Evolutionary conservation across 805 yeast species (phyloP).

Genomic region (Nakazawaea holstii): DNA sequence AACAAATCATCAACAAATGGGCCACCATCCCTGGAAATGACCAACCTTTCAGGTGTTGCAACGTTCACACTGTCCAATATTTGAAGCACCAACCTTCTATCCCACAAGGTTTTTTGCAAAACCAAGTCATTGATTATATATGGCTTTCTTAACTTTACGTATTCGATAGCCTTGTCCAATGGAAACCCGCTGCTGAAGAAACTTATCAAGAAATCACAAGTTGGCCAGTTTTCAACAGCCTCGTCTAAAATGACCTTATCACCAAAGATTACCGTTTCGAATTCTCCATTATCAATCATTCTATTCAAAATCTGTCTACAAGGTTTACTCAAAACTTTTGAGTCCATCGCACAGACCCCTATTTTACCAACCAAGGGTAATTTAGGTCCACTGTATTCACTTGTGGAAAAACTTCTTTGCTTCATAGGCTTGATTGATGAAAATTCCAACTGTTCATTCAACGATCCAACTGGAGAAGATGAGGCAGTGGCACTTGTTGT

Average conservation of each 20-base stretch:
- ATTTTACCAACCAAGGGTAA: constrained; percentile 81
- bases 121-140: constrained; percentile 81
- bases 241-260: constrained; percentile 96
- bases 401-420: constrained; percentile 27
- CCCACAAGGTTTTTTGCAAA: constrained; percentile 96
- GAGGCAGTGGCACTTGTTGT: constrained; percentile 11
- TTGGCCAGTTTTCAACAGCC: constrained; percentile 94
- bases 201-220: constrained; percentile 90
- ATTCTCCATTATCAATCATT: constrained; percentile 87
- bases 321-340: constrained; percentile 92
- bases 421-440: constrained; percentile 11
- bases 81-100: constrained; percentile 79
- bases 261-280: constrained; percentile 94
- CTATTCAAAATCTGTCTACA: constrained; percentile 87
- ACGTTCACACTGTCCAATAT: constrained; percentile 78
- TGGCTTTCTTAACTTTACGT: constrained; percentile 86
- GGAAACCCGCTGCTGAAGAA: constrained; percentile 98
- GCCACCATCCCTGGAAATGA: constrained; percentile 95
- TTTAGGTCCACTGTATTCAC: constrained; percentile 40
- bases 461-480: constrained; percentile 10
- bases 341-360: constrained; percentile 99
- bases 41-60: constrained; percentile 83
- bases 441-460: neutral
- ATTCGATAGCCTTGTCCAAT: constrained; percentile 87
- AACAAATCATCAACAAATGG: constrained; percentile 76